Conservation (phyloP, 495 filamentous ascomycete genomes). For the Baudoinia panamericana region DNA sequence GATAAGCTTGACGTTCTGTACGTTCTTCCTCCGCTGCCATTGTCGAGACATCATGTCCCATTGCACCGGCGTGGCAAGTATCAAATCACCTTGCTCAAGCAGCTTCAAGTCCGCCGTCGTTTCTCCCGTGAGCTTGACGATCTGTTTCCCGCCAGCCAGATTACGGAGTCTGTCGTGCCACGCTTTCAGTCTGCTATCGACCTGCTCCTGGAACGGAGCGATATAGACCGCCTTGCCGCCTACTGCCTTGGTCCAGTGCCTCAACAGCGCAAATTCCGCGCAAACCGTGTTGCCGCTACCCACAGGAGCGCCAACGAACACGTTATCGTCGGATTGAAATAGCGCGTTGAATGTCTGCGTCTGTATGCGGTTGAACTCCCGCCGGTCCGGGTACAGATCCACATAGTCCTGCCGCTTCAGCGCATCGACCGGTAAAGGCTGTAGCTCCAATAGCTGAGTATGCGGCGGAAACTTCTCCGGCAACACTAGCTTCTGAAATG, state of each 20-base stretch:
- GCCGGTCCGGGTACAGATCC: slow-evolving; percentile 70
- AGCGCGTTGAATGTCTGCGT: slow-evolving; percentile 93
- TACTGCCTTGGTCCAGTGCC: slow-evolving; percentile 65
- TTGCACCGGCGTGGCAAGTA: slow-evolving; percentile 82
- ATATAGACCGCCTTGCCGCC: slow-evolving; percentile 80
- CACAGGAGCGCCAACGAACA: slow-evolving; percentile 77
- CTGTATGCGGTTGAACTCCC: slow-evolving; percentile 92
- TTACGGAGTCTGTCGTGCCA: slow-evolving; percentile 67
- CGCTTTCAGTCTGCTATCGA: slow-evolving; percentile 64
- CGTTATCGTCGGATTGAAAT: slow-evolving; percentile 79
- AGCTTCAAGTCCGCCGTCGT: slow-evolving; percentile 83
- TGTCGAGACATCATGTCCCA: slow-evolving; percentile 94
- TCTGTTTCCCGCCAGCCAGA: slow-evolving; percentile 72
- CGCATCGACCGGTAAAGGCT: slow-evolving; percentile 75
- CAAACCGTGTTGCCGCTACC: slow-evolving; percentile 95
- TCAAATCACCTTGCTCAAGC: slow-evolving; percentile 75
- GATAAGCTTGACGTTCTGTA: slow-evolving; percentile 81
- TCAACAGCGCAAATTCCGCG: slow-evolving; percentile 82
- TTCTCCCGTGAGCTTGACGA: slow-evolving; percentile 90
- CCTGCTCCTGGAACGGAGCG: slow-evolving; percentile 88
- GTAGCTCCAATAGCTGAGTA: slow-evolving; percentile 78
- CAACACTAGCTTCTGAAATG: slow-evolving; percentile 86
- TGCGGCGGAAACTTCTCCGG: slow-evolving; percentile 93
- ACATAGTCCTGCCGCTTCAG: slow-evolving; percentile 76
- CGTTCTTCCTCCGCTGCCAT: slow-evolving; percentile 91